These are phyloP conservation scores for Pseudocercospora crystallina DNA, from an alignment of 2,329 filamentous ascomycete species.

Conservation along the genomic window DNA sequence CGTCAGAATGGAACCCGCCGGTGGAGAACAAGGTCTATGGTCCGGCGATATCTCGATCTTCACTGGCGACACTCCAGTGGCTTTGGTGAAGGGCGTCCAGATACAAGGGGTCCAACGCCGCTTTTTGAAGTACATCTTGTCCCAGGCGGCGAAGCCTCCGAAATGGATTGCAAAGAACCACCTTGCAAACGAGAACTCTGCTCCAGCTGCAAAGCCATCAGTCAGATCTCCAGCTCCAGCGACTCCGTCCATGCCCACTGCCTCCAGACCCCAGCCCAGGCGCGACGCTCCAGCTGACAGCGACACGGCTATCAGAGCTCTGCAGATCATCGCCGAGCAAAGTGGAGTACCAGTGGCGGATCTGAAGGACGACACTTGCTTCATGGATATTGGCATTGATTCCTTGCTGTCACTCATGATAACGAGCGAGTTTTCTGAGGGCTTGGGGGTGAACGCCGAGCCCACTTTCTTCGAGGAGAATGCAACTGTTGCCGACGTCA, in stretches of 20 bases:
- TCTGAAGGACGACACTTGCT: conserved; percentile 28
- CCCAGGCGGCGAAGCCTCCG: too few relatives aligned
- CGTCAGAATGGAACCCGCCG: not conserved
- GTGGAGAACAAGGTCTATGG: not conserved
- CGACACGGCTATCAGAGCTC: conserved; percentile 18
- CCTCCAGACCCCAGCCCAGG: too few relatives aligned
- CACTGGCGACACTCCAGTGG: not conserved
- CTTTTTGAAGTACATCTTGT: too few relatives aligned
- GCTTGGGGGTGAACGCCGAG: too few relatives aligned
- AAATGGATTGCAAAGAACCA: too few relatives aligned
- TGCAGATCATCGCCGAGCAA: conserved; percentile 34
- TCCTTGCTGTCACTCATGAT: conserved; percentile 39
- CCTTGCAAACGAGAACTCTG: too few relatives aligned
- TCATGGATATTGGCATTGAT: conserved; percentile 38
- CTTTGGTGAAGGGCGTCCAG: not conserved
- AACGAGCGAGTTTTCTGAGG: too few relatives aligned
- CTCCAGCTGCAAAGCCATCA: too few relatives aligned
- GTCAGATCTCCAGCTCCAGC: too few relatives aligned
- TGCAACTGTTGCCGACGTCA: conserved; percentile 60
- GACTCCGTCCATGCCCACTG: too few relatives aligned
- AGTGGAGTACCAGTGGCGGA: conserved; percentile 27
- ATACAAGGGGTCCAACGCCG: too few relatives aligned
- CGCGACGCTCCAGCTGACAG: too few relatives aligned
- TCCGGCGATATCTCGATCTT: not conserved
- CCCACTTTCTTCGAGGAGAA: conserved; percentile 61